Evolutionary conservation across 768 basidiomycete species (phyloP).

Genomic region (Hortiboletus flavorubellus): DNA sequence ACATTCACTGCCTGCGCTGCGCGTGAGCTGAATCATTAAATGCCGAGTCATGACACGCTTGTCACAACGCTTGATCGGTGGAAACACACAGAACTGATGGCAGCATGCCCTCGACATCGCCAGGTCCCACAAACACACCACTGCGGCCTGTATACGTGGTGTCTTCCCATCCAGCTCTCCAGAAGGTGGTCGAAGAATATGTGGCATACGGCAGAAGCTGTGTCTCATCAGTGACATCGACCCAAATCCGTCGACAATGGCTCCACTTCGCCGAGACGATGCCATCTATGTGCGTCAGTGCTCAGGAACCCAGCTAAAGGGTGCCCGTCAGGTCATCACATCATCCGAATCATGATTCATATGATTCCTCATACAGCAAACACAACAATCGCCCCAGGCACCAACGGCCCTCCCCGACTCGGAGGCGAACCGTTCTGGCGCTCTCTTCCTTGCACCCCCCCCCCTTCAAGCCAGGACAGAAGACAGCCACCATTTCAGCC

Average conservation of each 20-base stretch:
- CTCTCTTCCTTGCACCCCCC: not conserved
- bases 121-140: constrained; percentile 5
- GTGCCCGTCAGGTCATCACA: not conserved
- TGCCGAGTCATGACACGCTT: constrained; percentile 13
- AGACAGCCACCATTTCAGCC: constrained; percentile 2
- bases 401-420: not conserved
- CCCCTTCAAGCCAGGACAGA: not conserved
- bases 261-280: constrained; percentile 2
- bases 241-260: constrained; percentile 9
- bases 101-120: constrained; percentile 7
- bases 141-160: not conserved
- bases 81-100: constrained; percentile 1
- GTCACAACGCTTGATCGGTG: constrained; percentile 1
- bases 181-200: too few species aligned
- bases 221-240: not conserved
- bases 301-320: constrained; percentile 11
- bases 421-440: constrained; percentile 3
- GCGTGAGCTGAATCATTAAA: constrained; percentile 18
- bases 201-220: constrained; percentile 5
- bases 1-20: constrained; percentile 11
- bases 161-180: not conserved
- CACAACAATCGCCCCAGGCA: not conserved
- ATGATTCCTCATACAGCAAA: not conserved
- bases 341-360: constrained; percentile 8
- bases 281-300: constrained; percentile 16